Conservation (phyloP, 352 stramenopile species). For the Globisporangium canariense region DNA sequence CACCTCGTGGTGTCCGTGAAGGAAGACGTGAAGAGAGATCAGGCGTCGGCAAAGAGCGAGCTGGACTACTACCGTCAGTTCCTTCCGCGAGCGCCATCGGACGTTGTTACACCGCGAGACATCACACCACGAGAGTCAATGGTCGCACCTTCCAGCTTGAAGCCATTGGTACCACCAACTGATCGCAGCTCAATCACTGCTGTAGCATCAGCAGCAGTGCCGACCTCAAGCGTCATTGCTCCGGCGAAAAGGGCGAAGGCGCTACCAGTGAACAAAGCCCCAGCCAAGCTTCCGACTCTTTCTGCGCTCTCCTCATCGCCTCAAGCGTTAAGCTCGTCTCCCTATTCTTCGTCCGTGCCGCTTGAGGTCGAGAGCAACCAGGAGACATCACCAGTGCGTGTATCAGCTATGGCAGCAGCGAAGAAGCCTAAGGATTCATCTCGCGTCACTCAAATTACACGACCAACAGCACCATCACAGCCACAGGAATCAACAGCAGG, state of each 20-base stretch:
- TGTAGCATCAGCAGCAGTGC: not conserved
- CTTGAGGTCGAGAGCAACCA: constrained; percentile 24
- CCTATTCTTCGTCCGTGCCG: not conserved
- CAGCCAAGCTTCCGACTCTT: constrained; percentile 9
- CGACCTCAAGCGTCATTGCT: not conserved
- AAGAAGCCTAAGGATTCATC: constrained; percentile 11
- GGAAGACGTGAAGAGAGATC: constrained; percentile 28
- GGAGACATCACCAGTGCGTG: constrained; percentile 22
- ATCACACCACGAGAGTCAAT: not conserved
- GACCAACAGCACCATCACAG: not conserved
- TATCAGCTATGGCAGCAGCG: not conserved
- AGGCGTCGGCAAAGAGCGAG: constrained; percentile 40
- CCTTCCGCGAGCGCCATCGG: constrained; percentile 23
- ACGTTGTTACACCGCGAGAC: not conserved
- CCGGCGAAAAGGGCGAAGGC: not conserved
- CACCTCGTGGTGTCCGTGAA: constrained; percentile 43
- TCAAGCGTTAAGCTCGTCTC: not conserved
- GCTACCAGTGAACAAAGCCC: not conserved
- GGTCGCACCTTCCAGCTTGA: not conserved
- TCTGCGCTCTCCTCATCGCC: not conserved
- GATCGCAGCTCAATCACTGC: not conserved
- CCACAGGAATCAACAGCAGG: not conserved
- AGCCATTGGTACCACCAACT: not conserved
- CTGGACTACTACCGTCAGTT: constrained; percentile 56
- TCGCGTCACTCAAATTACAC: constrained; percentile 5